phyloP scores from a whole-genome alignment of 768 basidiomycete genomes.

The Mycena pura region DNA sequence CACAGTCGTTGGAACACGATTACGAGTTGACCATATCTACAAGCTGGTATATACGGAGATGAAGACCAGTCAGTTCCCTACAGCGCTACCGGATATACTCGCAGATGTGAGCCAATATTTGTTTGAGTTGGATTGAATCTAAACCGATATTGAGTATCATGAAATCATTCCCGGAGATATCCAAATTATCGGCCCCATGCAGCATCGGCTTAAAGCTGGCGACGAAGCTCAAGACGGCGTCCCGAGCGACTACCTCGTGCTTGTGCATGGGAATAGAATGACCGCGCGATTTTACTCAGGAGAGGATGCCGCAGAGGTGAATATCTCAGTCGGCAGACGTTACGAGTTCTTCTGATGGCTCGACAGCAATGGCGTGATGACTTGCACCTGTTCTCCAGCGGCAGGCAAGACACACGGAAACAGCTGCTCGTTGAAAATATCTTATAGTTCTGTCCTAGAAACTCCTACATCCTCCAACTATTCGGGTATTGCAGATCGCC shows the following conservation, averaged over 20 bases:
- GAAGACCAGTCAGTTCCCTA: background rate
- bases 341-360: too few species aligned
- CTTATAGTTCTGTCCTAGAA: background rate
- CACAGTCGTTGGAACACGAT: background rate
- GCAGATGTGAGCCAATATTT: too few species aligned
- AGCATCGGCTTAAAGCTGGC: background rate
- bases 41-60: background rate
- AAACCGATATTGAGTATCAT: background rate
- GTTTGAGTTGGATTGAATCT: too few species aligned
- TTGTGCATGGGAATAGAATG: background rate
- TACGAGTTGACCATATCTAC: too few species aligned
- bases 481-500: slow-evolving; percentile 9
- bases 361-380: slow-evolving; percentile 10
- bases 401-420: background rate
- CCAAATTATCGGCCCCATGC: background rate
- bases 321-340: background rate
- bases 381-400: background rate
- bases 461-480: background rate
- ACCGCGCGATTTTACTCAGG: background rate
- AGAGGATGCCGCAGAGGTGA: background rate
- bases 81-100: too few species aligned
- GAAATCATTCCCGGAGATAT: slow-evolving; percentile 7
- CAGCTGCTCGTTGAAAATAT: background rate
- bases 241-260: background rate
- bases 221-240: background rate